These are phyloP conservation scores for Apiospora rasikravindrae DNA, from an alignment of 2,329 filamentous ascomycete genomes.

Conservation along the genomic window DNA sequence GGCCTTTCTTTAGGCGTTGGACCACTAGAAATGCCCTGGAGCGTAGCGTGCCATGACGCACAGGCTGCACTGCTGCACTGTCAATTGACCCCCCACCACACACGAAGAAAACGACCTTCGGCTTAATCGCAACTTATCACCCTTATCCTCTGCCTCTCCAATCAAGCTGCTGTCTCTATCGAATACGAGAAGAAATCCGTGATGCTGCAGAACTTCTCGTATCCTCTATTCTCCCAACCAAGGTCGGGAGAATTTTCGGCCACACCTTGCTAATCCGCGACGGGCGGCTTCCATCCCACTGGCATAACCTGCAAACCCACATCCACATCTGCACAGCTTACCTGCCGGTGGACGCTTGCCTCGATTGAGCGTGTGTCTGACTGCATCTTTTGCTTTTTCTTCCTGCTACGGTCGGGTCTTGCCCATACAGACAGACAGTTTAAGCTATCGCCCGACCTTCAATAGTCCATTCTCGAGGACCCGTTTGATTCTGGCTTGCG, in stretches of 20 bases:
- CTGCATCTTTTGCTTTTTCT: not conserved
- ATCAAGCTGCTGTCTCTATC: not conserved
- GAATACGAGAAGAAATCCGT: not conserved
- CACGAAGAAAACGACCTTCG: not conserved
- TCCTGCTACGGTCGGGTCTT: not conserved
- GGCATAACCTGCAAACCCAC: not conserved
- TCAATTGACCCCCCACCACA: not conserved
- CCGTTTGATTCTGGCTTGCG: not conserved
- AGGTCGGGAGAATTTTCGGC: not conserved
- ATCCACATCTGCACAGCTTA: not conserved
- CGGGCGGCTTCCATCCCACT: slow-evolving; percentile 1
- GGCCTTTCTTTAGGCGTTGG: not conserved
- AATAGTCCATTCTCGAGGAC: not conserved
- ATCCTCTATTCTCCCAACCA: not conserved
- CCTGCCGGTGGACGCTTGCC: not conserved
- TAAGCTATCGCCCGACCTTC: slow-evolving; percentile 1
- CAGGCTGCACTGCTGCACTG: not conserved
- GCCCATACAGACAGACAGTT: slow-evolving; percentile 1
- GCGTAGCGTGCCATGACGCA: not conserved
- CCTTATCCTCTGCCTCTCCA: not conserved
- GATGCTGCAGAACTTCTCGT: slow-evolving; percentile 4
- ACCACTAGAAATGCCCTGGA: not conserved
- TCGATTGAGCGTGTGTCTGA: not conserved
- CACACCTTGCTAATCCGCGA: not conserved
- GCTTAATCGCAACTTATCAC: not conserved